These are phyloP conservation scores for Rubroboletus satanas DNA, from an alignment of 768 basidiomycete genomes.

Conservation along the genomic window DNA sequence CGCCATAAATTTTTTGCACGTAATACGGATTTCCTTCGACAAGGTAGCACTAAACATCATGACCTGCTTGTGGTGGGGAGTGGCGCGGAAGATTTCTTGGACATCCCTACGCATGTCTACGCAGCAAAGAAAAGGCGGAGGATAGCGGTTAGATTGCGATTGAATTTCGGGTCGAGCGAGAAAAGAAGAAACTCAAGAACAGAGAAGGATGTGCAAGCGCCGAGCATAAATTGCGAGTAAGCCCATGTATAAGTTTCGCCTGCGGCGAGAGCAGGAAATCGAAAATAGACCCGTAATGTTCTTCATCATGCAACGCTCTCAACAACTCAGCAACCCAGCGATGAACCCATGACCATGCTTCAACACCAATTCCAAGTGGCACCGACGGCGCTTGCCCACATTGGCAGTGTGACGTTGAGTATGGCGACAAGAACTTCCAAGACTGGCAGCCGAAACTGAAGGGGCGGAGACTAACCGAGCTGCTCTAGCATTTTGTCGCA, in stretches of 20 bases:
- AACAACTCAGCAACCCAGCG: constrained; percentile 36
- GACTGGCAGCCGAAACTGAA: constrained; percentile 66
- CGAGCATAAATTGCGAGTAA: constrained; percentile 6
- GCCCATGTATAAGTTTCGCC: constrained; percentile 18
- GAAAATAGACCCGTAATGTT: constrained; percentile 33
- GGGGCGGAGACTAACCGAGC: constrained; percentile 89
- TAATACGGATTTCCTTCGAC: constrained; percentile 92
- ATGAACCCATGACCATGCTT: constrained; percentile 36
- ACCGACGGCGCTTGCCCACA: constrained; percentile 38
- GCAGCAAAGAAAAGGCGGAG: constrained; percentile 45
- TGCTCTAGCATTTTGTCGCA: constrained; percentile 99
- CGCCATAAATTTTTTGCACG: constrained; percentile 99
- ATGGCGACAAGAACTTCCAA: constrained; percentile 37
- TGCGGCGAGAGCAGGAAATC: constrained; percentile 34
- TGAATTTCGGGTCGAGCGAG: constrained; percentile 48
- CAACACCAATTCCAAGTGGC: constrained; percentile 38
- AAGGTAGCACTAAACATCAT: constrained; percentile 99
- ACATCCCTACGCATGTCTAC: constrained; percentile 99
- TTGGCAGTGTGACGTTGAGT: constrained; percentile 37
- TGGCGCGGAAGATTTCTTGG: constrained; percentile 99
- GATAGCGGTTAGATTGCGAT: constrained; percentile 61
- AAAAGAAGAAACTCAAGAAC: constrained; percentile 48
- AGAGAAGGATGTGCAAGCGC: constrained; percentile 21
- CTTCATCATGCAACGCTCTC: constrained; percentile 34
- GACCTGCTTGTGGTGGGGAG: constrained; percentile 99